Percentiles rank a stretch among this genome's conserved stretches.
These are phyloP conservation scores for Rosa chinensis DNA, from an alignment of 306 rosid genomes.

Conservation along the genomic window DNA sequence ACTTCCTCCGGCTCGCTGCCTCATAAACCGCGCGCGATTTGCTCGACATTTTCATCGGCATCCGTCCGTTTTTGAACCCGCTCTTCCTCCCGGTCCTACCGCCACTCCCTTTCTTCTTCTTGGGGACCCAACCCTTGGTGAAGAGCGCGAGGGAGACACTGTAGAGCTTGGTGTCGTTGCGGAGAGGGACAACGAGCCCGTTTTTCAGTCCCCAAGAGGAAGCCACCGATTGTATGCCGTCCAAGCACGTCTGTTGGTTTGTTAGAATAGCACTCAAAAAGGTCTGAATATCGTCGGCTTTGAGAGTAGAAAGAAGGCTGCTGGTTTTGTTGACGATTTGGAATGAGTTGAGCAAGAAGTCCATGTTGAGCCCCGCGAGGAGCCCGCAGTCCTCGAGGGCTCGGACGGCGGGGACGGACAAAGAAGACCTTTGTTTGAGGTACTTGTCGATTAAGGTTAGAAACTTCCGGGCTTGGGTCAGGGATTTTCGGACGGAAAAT, in stretches of 20 bases:
- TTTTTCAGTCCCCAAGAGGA: constrained; percentile 57
- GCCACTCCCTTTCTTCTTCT: constrained; percentile 24
- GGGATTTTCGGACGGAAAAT: constrained; percentile 52
- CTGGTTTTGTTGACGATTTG: constrained; percentile 47
- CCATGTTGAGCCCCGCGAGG: constrained; percentile 62
- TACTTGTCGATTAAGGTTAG: constrained; percentile 39
- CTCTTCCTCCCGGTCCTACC: constrained; percentile 37
- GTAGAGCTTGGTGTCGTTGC: constrained; percentile 72
- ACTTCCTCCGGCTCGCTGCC: constrained; percentile 59
- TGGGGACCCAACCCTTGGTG: constrained; percentile 70
- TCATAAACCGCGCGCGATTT: constrained; percentile 53
- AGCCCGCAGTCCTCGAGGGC: constrained; percentile 70
- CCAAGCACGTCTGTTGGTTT: constrained; percentile 78
- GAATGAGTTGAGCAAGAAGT: constrained; percentile 52
- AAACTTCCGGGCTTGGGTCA: constrained; percentile 63
- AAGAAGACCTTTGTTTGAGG: constrained; percentile 28
- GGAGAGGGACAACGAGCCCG: constrained; percentile 63
- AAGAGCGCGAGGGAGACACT: constrained; percentile 74
- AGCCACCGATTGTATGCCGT: constrained; percentile 69
- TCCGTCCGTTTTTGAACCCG: constrained; percentile 55
- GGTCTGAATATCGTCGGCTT: constrained; percentile 68
- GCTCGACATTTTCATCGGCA: constrained; percentile 73
- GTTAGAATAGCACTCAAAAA: constrained; percentile 71
- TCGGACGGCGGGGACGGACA: constrained; percentile 52
- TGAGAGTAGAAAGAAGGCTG: constrained; percentile 31